Percentiles rank a stretch among this genome's conserved stretches.
These are phyloP conservation scores for Termitomyces sp. DNA, from an alignment of 1,284 basidiomycete species.

Conservation along the genomic window DNA sequence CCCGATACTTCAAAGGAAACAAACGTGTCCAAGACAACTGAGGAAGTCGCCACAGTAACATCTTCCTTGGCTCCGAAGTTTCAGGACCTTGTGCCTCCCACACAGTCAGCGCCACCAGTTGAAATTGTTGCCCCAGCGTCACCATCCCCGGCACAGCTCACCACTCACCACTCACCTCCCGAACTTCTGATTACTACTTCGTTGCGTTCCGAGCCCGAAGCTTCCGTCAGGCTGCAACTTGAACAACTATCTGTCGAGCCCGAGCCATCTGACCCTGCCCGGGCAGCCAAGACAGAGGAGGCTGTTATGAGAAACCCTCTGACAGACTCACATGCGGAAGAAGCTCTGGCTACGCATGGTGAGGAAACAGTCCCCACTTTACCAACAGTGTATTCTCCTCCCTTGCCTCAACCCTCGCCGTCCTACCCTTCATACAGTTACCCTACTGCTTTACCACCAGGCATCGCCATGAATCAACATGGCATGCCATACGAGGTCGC, in stretches of 20 bases:
- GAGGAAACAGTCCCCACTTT: conserved; percentile 45
- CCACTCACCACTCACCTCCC: conserved; percentile 10
- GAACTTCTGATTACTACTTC: conserved; percentile 13
- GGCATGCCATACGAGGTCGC: conserved; percentile 76
- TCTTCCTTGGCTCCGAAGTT: conserved; percentile 33
- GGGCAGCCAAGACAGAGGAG: conserved; percentile 34
- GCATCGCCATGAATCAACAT: conserved; percentile 65
- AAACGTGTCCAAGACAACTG: conserved; percentile 17
- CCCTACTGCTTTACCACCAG: conserved; percentile 59
- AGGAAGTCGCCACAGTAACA: conserved; percentile 54
- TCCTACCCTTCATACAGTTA: conserved; percentile 61
- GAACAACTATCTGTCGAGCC: conserved; percentile 36
- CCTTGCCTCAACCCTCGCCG: conserved; percentile 47
- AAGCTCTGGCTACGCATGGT: conserved; percentile 8
- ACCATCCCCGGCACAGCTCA: conserved; percentile 5
- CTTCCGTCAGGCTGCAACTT: conserved; percentile 30
- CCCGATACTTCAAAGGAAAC: conserved; percentile 34
- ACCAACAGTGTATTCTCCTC: conserved; percentile 56
- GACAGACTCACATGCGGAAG: conserved; percentile 20
- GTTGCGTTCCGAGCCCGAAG: conserved; percentile 20
- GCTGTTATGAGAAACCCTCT: conserved; percentile 36
- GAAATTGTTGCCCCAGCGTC: conserved; percentile 17
- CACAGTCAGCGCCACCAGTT: conserved; percentile 19
- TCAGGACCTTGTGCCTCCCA: conserved; percentile 24
- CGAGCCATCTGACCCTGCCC: conserved; percentile 31